Evolutionary conservation across 2,329 filamentous ascomycete genomes (phyloP), one percentile per base, ranked within the genome.

Genomic region (Coniochaeta prunicola): DNA sequence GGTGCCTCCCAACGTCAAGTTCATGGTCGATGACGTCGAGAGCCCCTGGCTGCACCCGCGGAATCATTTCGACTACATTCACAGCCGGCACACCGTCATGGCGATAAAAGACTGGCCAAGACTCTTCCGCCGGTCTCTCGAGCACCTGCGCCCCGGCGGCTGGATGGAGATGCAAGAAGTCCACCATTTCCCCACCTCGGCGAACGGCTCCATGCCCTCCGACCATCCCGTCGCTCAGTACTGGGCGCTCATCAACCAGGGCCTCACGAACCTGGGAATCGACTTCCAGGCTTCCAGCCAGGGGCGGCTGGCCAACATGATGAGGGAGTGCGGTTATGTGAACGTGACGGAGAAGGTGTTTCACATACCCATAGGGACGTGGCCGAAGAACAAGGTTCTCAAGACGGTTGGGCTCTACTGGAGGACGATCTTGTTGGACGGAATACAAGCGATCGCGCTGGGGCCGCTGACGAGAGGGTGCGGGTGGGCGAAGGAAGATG

Each of bases 41-140:
- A 67, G 63, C 34, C 30, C 28, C 10, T 68, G 66, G 83, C 67
- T 83, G 17, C 77, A 83, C 61, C 77, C 79, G 5, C 61, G 61
- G 12, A 77, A 83, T 60, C 75, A 80, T 57, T 86, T 85, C 58
- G 83, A 87, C 66, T 85, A 84, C 60, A 77, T 87, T 34, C 83
- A 86, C 65, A 77, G 63, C 4, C 64, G 67, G 1, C 67, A 69
- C 57, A 68, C 65, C 12, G 63, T 66, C 30, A 66, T 80, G 73
- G 80, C 78, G 2, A 80, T 86, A 59, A 79, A 76, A 55, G 75
- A 85, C 64, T 86, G 82, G 82, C 74, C 74, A 1, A 72, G 66
- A 15, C 67, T 85, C 0, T 75, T 84, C 59, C 68, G 69, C 15
- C 74, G 76, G 58, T 72, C 76, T 1, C 71, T 76, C 42, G 75